phyloP scores from a whole-genome alignment of 2,329 filamentous ascomycete species.

The Verticillium albo-atrum region DNA sequence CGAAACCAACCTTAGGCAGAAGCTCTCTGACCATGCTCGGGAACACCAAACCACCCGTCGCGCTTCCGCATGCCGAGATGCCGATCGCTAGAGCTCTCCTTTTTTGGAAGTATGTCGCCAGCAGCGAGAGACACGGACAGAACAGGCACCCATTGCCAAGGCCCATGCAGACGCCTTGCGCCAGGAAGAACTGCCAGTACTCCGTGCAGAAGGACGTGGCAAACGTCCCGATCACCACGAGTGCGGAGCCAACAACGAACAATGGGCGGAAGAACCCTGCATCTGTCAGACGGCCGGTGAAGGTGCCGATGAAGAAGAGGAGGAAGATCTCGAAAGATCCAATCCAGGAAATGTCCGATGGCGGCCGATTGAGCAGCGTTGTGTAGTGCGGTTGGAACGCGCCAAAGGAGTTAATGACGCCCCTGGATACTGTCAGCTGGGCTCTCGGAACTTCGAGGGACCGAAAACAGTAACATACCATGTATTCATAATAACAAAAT shows the following conservation, averaged over 20 bases:
- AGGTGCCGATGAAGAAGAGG: slow-evolving; percentile 49
- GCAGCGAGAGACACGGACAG: slow-evolving; percentile 58
- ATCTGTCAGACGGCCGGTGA: slow-evolving; percentile 49
- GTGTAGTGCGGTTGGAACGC: slow-evolving; percentile 51
- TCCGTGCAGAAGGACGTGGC: slow-evolving; percentile 33
- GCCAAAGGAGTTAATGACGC: slow-evolving; percentile 52
- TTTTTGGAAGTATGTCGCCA: slow-evolving; percentile 61
- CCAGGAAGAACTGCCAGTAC: slow-evolving; percentile 53
- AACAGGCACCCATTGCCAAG: slow-evolving; percentile 60
- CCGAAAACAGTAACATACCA: slow-evolving; percentile 26
- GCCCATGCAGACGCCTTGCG: slow-evolving; percentile 51
- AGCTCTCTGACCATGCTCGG: slow-evolving; percentile 54
- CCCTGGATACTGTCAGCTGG: slow-evolving; percentile 23
- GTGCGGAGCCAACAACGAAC: slow-evolving; percentile 31
- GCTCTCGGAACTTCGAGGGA: neutral
- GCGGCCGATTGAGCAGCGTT: slow-evolving; percentile 28
- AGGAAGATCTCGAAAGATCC: slow-evolving; percentile 51
- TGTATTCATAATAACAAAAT: slow-evolving; percentile 46
- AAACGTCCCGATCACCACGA: slow-evolving; percentile 44
- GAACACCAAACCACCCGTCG: slow-evolving; percentile 52
- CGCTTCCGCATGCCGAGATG: slow-evolving; percentile 54
- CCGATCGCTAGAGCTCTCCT: slow-evolving; percentile 58
- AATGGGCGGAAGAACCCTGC: slow-evolving; percentile 46
- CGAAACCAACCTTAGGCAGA: slow-evolving; percentile 51
- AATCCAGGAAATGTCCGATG: slow-evolving; percentile 49